Percentiles rank a stretch among this genome's conserved stretches.
These are phyloP conservation scores for Solanum clarkiae DNA, from an alignment of 257 asterid genomes.

Conservation along the genomic window DNA sequence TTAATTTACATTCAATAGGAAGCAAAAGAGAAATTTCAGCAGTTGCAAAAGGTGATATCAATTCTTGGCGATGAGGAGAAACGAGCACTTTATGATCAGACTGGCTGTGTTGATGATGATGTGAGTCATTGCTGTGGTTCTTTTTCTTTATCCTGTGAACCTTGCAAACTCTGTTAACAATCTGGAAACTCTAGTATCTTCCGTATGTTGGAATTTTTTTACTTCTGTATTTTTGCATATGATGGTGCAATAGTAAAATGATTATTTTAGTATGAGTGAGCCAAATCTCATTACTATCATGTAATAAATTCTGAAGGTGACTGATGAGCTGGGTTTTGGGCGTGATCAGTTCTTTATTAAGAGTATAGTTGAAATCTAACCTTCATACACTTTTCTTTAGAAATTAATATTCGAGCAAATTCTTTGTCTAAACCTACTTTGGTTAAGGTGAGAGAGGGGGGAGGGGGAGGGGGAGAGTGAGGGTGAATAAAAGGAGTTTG, in stretches of 20 bases:
- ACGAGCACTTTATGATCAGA: slow-evolving; percentile 87
- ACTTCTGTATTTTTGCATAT: background rate
- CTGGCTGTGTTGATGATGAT: slow-evolving; percentile 92
- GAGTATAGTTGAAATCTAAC: background rate
- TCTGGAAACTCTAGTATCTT: background rate
- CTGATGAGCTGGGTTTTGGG: background rate
- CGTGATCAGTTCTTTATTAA: background rate
- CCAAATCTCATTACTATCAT: background rate
- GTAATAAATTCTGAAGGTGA: background rate
- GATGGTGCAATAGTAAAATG: background rate
- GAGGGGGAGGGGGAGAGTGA: background rate
- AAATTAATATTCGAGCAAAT: background rate
- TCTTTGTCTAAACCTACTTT: background rate
- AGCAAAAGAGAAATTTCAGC: slow-evolving; percentile 96
- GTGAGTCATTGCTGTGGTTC: slow-evolving; percentile 34
- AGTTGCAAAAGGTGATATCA: slow-evolving; percentile 84
- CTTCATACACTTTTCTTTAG: background rate
- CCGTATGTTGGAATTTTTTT: background rate
- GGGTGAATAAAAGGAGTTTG: background rate
- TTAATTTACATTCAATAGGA: slow-evolving; percentile 29
- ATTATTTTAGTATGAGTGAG: background rate
- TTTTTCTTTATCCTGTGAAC: background rate
- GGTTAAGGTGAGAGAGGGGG: background rate
- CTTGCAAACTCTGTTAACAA: background rate
- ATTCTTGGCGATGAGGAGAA: slow-evolving; percentile 88